A percentile compares a stretch with the other conserved stretches of the same genome.
Conservation (phyloP, 139 green algal genomes). For the Micromonas commoda region DNA sequence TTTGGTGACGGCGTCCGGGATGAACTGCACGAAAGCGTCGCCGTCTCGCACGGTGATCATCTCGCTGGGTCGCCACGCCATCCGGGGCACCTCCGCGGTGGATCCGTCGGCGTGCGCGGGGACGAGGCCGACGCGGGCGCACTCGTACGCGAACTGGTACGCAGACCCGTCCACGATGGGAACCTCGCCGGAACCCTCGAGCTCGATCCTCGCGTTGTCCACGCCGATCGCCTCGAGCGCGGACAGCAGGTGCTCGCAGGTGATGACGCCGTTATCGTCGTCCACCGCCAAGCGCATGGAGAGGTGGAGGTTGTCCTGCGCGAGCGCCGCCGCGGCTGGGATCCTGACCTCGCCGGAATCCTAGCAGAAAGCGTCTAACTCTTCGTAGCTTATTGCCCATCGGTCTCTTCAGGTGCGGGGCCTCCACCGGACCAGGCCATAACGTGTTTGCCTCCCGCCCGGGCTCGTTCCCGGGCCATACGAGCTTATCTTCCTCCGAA, state of each 20-base stretch:
- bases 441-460: no score
- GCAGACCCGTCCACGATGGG: constrained; percentile 75
- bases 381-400: no score
- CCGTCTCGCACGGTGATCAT: constrained; percentile 50
- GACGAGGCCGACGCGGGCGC: constrained; percentile 39
- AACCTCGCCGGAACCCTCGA: constrained; percentile 59
- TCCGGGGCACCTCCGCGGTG: not conserved
- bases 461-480: no score
- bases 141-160: constrained; percentile 50
- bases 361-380: not conserved
- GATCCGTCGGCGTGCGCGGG: not conserved
- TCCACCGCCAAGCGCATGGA: not conserved
- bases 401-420: no score
- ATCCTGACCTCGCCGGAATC: not conserved
- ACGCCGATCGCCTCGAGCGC: constrained; percentile 74
- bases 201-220: constrained; percentile 73
- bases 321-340: no score
- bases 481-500: no score
- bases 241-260: constrained; percentile 62
- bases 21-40: constrained; percentile 63
- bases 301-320: not conserved
- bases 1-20: constrained; percentile 44
- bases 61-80: constrained; percentile 34
- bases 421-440: no score
- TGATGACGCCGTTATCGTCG: constrained; percentile 27